Conservation (phyloP, 345 rosid species). For the Lepidium sativum region DNA sequence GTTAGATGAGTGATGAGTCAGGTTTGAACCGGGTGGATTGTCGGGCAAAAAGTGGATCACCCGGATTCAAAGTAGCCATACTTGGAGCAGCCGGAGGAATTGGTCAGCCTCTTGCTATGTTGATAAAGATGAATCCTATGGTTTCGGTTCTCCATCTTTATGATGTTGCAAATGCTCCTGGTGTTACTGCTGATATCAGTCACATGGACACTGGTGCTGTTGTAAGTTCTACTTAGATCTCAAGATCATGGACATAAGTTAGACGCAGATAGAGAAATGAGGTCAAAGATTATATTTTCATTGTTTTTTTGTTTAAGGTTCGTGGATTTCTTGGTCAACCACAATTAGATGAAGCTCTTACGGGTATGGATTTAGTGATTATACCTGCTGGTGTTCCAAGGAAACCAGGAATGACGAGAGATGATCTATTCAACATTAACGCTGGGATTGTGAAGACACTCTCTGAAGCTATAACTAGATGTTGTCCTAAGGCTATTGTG, state of each 20-base stretch:
- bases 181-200: slow-evolving; percentile 91
- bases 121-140: slow-evolving; percentile 96
- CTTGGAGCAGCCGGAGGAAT: slow-evolving; percentile 98
- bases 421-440: slow-evolving; percentile 92
- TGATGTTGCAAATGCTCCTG: slow-evolving; percentile 88
- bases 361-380: slow-evolving; percentile 84
- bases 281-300: not conserved
- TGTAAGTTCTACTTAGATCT: slow-evolving; percentile 34
- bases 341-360: slow-evolving; percentile 77
- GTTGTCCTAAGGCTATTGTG: slow-evolving; percentile 78
- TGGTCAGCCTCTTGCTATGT: slow-evolving; percentile 85
- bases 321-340: slow-evolving; percentile 90
- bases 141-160: slow-evolving; percentile 90
- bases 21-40: slow-evolving; percentile 46
- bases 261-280: not conserved
- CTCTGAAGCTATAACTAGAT: slow-evolving; percentile 75
- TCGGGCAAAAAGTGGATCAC: slow-evolving; percentile 82
- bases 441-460: slow-evolving; percentile 91
- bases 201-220: slow-evolving; percentile 97
- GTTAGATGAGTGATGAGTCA: slow-evolving; percentile 38
- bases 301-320: slow-evolving; percentile 36
- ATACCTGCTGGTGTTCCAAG: slow-evolving; percentile 98
- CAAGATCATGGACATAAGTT: not conserved
- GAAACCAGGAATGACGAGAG: slow-evolving; percentile 99
- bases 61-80: slow-evolving; percentile 86